Conservation (phyloP, 1,284 basidiomycete genomes). For the Leccinum subatratum region DNA sequence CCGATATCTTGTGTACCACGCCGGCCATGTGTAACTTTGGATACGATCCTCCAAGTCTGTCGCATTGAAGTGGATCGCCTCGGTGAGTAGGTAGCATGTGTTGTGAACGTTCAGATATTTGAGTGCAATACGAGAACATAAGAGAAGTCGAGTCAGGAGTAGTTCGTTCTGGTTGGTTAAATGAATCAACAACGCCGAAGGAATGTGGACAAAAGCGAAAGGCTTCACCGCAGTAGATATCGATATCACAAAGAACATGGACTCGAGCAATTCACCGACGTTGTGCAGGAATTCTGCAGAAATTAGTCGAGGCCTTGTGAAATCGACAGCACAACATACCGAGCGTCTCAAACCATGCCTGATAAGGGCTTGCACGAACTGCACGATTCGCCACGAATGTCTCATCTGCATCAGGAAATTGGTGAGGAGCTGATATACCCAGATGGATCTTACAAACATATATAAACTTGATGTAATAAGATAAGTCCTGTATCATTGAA, state of each 20-base stretch:
- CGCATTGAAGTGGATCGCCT: conserved; percentile 80
- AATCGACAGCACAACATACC: conserved; percentile 42
- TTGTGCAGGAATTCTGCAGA: conserved; percentile 57
- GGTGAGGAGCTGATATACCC: too few species aligned
- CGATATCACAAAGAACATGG: conserved; percentile 83
- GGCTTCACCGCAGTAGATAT: conserved; percentile 58
- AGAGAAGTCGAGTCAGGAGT: conserved; percentile 77
- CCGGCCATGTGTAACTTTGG: conserved; percentile 73
- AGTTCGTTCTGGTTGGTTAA: conserved; percentile 69
- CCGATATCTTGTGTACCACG: conserved; percentile 69
- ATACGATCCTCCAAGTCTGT: conserved; percentile 66
- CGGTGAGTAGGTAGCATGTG: conserved; percentile 75
- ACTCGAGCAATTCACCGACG: conserved; percentile 78
- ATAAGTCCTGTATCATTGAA: too few species aligned
- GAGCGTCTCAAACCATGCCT: conserved; percentile 69
- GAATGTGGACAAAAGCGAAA: background rate
- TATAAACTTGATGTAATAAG: too few species aligned
- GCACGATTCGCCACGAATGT: conserved; percentile 78
- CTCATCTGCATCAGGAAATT: conserved; percentile 43
- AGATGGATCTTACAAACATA: too few species aligned
- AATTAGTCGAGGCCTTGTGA: conserved; percentile 1
- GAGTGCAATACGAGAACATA: conserved; percentile 77
- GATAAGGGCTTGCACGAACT: conserved; percentile 73
- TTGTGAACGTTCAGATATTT: conserved; percentile 73
- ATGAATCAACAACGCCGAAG: conserved; percentile 9